These are phyloP conservation scores for Clathrus columnatus DNA, from an alignment of 768 basidiomycete species.

Conservation along the genomic window DNA sequence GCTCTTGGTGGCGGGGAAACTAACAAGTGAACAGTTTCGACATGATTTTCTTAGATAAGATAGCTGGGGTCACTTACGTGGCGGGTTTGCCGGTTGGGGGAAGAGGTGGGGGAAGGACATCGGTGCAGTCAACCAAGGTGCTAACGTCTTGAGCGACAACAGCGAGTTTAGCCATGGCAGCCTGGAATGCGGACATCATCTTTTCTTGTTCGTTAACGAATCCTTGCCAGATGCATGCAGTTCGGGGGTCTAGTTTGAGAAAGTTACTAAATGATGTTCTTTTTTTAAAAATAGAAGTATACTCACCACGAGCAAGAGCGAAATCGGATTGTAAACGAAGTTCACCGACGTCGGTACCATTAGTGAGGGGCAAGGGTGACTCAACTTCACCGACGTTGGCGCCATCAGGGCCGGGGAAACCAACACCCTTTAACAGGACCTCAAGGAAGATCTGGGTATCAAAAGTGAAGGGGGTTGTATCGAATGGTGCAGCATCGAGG, in stretches of 20 bases:
- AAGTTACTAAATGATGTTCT: background rate
- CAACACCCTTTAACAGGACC: constrained; percentile 9
- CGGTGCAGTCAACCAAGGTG: constrained; percentile 35
- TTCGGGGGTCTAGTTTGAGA: background rate
- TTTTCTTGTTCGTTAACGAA: constrained; percentile 22
- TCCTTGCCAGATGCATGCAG: constrained; percentile 10
- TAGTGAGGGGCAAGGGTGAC: constrained; percentile 16
- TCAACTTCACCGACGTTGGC: constrained; percentile 16
- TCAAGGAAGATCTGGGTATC: constrained; percentile 14
- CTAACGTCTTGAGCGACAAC: constrained; percentile 31
- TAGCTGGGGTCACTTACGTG: background rate
- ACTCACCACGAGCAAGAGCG: constrained; percentile 18
- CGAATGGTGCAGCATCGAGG: constrained; percentile 9
- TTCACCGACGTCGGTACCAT: constrained; percentile 14
- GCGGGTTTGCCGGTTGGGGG: background rate
- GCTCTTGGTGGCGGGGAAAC: background rate
- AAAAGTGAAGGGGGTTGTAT: constrained; percentile 13
- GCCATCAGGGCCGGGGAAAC: constrained; percentile 6
- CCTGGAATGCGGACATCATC: constrained; percentile 28
- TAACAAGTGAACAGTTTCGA: background rate
- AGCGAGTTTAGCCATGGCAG: constrained; percentile 36
- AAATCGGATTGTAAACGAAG: constrained; percentile 22
- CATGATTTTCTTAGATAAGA: background rate
- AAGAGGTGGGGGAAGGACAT: constrained; percentile 30
- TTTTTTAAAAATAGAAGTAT: background rate